A percentile compares a stretch with the other conserved stretches of the same genome.
These are phyloP conservation scores for Fusarium cicatricum DNA, from an alignment of 2,329 filamentous ascomycete species.

Conservation along the genomic window DNA sequence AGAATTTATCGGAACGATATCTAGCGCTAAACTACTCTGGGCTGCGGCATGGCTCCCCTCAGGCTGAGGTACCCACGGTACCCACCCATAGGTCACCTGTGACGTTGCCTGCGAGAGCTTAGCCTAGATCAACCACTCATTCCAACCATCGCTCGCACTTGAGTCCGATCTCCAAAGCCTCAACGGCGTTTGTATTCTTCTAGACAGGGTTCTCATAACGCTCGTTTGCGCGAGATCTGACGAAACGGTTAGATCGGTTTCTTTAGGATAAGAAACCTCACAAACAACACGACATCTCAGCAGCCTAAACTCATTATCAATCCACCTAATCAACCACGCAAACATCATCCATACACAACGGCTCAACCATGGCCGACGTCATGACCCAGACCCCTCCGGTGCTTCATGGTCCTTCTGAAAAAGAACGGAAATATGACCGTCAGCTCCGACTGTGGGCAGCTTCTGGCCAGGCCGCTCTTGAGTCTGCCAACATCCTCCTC, in stretches of 20 bases:
- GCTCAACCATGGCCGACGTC: conserved; percentile 42
- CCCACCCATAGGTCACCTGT: not conserved
- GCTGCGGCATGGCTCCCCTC: not conserved
- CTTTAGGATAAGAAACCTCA: not conserved
- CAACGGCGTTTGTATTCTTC: conserved; percentile 11
- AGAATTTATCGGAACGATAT: too few relatives aligned
- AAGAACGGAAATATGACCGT: conserved; percentile 86
- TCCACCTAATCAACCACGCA: conserved; percentile 6
- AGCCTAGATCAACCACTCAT: not conserved
- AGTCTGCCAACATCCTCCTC: conserved; percentile 89
- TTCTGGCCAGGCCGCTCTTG: conserved; percentile 87
- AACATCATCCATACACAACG: not conserved
- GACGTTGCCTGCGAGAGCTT: not conserved
- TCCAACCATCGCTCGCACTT: conserved; percentile 8
- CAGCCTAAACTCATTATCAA: conserved; percentile 4
- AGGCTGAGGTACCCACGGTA: not conserved
- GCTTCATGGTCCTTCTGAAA: conserved; percentile 64
- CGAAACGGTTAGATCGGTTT: not conserved
- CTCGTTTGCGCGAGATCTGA: conserved; percentile 17
- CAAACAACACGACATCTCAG: not conserved
- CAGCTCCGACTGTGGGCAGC: conserved; percentile 96
- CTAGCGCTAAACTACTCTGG: not conserved
- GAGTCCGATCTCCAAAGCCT: conserved; percentile 2
- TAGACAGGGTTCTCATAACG: not conserved
- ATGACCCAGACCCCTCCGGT: conserved; percentile 44